phyloP scores from a whole-genome alignment of 1,139 yeast species.

The Blastobotrys aristatus region DNA sequence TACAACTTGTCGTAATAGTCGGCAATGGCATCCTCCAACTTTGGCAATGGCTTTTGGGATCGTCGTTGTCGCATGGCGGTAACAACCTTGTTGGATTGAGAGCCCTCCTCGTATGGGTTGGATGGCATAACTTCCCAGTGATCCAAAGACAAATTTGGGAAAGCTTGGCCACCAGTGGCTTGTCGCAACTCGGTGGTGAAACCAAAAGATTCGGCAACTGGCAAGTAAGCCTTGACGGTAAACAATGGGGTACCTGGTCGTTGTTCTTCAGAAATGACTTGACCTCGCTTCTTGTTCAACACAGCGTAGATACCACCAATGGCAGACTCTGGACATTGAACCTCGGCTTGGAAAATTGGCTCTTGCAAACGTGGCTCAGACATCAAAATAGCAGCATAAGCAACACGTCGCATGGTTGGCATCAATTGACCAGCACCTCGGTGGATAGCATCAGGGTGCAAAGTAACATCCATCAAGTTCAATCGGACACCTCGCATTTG shows the following conservation, averaged over 20 bases:
- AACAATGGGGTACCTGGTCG: constrained; percentile 99
- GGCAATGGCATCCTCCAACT: constrained; percentile 96
- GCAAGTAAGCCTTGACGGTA: constrained; percentile 98
- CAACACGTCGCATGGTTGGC: constrained; percentile 99
- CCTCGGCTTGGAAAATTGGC: constrained; percentile 98
- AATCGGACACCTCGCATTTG: constrained; percentile 91
- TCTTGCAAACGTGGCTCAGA: constrained; percentile 99
- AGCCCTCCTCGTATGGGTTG: constrained; percentile 84
- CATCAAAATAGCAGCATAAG: constrained; percentile 95
- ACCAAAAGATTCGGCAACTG: constrained; percentile 99
- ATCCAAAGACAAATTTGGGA: constrained; percentile 99
- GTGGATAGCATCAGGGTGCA: constrained; percentile 99
- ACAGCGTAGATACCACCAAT: constrained; percentile 99
- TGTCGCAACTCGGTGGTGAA: constrained; percentile 99
- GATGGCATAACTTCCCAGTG: constrained; percentile 93
- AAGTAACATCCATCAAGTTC: constrained; percentile 98
- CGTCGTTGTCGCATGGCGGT: constrained; percentile 89
- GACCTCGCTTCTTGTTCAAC: constrained; percentile 99
- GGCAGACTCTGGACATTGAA: constrained; percentile 99
- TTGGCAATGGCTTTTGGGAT: constrained; percentile 98
- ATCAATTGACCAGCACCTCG: constrained; percentile 99
- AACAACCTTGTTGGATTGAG: constrained; percentile 96
- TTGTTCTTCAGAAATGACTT: constrained; percentile 97
- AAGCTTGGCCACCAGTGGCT: constrained; percentile 99
- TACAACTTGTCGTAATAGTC: constrained; percentile 99